A percentile compares a stretch with the other conserved stretches of the same genome.
phyloP scores from a whole-genome alignment of 805 yeast species.

The Wickerhamomyces hampshirensis region DNA sequence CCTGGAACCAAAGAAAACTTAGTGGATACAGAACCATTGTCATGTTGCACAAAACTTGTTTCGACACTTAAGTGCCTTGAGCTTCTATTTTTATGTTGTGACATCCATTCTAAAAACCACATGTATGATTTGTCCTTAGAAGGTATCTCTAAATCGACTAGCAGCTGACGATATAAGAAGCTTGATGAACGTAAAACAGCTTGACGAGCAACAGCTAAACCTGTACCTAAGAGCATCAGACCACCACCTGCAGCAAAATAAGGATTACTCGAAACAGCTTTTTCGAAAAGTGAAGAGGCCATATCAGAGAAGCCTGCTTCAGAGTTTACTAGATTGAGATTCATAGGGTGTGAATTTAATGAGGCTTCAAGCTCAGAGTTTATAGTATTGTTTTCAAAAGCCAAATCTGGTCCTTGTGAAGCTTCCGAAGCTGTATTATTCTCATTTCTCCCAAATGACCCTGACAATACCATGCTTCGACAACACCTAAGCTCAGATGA shows the following conservation, averaged over 20 bases:
- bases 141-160: constrained; percentile 91
- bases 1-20: constrained; percentile 93
- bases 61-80: constrained; percentile 88
- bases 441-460: no score
- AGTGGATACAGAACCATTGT: constrained; percentile 85
- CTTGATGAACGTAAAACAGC: constrained; percentile 60
- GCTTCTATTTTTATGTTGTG: constrained; percentile 65
- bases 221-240: constrained; percentile 90
- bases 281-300: constrained; percentile 38
- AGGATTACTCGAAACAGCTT: constrained; percentile 70
- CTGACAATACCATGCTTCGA: no score
- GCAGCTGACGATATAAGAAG: constrained; percentile 71
- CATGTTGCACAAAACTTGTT: constrained; percentile 81
- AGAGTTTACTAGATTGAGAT: no score
- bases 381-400: constrained; percentile 20
- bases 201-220: constrained; percentile 70
- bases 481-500: no score
- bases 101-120: constrained; percentile 98
- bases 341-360: no score
- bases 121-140: constrained; percentile 88
- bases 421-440: no score
- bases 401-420: constrained; percentile 19
- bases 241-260: constrained; percentile 99
- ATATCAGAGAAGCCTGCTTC: constrained; percentile 26
- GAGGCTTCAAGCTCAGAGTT: no score